phyloP scores from a whole-genome alignment of 1,139 yeast species.

The Tardiomyces digboiensis region DNA sequence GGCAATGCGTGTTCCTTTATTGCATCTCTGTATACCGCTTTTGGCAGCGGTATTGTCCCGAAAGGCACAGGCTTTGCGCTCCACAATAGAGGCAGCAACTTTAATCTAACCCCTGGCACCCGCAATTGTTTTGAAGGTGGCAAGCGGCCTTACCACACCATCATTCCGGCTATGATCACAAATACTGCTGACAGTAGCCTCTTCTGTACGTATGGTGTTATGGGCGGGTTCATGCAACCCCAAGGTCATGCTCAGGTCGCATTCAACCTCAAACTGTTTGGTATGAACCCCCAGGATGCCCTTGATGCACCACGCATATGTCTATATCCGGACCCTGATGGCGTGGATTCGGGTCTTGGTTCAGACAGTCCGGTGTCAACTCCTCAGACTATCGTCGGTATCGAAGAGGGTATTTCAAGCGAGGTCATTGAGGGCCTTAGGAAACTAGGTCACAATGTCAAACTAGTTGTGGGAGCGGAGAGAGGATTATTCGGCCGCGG shows the following conservation, averaged over 20 bases:
- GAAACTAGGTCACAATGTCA: conserved; percentile 49
- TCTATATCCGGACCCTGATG: conserved; percentile 37
- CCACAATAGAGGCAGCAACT: conserved; percentile 73
- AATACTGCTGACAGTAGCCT: conserved; percentile 32
- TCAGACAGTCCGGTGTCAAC: conserved; percentile 61
- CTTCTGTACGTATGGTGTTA: conserved; percentile 69
- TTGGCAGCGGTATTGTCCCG: conserved; percentile 68
- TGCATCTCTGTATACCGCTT: conserved; percentile 61
- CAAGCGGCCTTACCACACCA: conserved; percentile 77
- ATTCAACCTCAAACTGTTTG: conserved; percentile 53
- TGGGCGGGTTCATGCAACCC: conserved; percentile 89
- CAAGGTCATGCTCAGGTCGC: conserved; percentile 79
- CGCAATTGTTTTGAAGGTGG: conserved; percentile 57
- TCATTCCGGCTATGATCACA: conserved; percentile 74
- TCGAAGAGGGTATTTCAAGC: conserved; percentile 54
- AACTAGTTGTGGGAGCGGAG: conserved; percentile 35
- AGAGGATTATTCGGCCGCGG: conserved; percentile 58
- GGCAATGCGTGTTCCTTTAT: conserved; percentile 83
- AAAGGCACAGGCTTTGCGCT: conserved; percentile 59
- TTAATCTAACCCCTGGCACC: conserved; percentile 49
- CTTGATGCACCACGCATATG: conserved; percentile 71
- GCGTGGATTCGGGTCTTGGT: conserved; percentile 47
- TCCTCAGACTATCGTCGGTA: conserved; percentile 40
- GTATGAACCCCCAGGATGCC: conserved; percentile 63
- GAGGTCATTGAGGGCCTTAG: conserved; percentile 36